Conservation (phyloP, 345 rosid species). For the Ceriops tagal region DNA sequence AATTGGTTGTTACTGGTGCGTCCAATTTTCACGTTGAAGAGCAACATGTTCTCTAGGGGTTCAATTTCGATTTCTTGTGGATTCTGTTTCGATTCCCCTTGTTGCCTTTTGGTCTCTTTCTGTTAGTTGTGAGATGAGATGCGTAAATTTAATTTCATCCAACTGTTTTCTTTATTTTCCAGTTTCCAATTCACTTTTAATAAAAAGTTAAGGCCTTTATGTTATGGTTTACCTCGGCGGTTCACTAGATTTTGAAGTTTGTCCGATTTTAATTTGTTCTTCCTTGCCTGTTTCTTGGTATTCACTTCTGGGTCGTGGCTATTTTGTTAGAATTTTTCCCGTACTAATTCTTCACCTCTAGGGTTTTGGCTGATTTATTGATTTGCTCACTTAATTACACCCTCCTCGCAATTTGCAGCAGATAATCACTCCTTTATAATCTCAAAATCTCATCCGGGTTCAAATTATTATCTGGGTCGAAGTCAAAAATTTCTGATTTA, state of each 20-base stretch:
- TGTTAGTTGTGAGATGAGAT: not conserved
- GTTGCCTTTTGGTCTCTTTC: not conserved
- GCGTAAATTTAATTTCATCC: slow-evolving; percentile 6
- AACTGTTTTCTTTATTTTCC: not conserved
- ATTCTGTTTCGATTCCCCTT: not conserved
- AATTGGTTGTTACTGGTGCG: slow-evolving; percentile 9
- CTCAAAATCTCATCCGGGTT: slow-evolving; percentile 1
- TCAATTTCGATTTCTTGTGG: not conserved
- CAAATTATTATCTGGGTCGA: slow-evolving; percentile 15
- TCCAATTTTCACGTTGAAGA: not conserved
- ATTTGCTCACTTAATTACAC: not conserved
- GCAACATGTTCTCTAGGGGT: not conserved
- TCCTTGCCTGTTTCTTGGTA: not conserved
- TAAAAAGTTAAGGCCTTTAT: not conserved
- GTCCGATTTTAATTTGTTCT: slow-evolving; percentile 1
- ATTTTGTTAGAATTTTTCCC: slow-evolving; percentile 5
- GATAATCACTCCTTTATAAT: not conserved
- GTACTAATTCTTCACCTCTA: not conserved
- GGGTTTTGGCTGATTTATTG: slow-evolving; percentile 8
- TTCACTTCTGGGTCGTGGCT: slow-evolving; percentile 8
- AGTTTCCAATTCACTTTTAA: not conserved
- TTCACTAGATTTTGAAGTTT: not conserved
- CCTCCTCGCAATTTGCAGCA: not conserved
- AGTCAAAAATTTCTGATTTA: slow-evolving; percentile 19
- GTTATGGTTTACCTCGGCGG: not conserved